Evolutionary conservation across 2,329 filamentous ascomycete genomes (phyloP).

Genomic region (Neopestalotiopsis clavispora): DNA sequence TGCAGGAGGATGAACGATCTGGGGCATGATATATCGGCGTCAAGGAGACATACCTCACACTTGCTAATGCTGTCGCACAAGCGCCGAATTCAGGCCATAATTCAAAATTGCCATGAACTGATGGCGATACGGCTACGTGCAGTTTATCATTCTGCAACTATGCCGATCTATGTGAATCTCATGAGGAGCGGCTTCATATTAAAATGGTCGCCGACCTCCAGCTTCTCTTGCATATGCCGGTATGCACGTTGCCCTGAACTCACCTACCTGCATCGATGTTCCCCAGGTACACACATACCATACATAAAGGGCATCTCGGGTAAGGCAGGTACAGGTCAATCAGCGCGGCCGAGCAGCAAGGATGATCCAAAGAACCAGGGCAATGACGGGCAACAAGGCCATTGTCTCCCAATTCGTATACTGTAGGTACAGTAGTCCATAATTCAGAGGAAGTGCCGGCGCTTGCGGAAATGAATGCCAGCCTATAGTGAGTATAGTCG

Average conservation of each 20-base stretch:
- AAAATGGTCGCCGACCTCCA: slow-evolving; percentile 11
- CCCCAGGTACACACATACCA: slow-evolving; percentile 5
- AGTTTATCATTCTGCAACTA: slow-evolving; percentile 1
- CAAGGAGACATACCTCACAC: slow-evolving; percentile 17
- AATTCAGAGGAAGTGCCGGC: not conserved
- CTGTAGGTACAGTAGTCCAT: too few relatives aligned
- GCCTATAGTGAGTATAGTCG: too few relatives aligned
- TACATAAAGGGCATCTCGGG: slow-evolving; percentile 4
- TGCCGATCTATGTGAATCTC: slow-evolving; percentile 1
- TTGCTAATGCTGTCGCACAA: slow-evolving; percentile 21
- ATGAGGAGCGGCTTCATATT: not conserved
- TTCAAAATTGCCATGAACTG: not conserved
- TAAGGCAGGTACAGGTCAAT: slow-evolving; percentile 9
- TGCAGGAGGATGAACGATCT: slow-evolving; percentile 28
- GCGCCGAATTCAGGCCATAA: not conserved
- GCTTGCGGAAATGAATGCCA: not conserved
- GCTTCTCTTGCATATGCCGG: slow-evolving; percentile 4
- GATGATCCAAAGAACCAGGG: not conserved
- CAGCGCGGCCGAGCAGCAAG: not conserved
- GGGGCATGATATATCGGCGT: slow-evolving; percentile 26
- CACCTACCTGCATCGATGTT: slow-evolving; percentile 1
- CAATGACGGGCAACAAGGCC: not conserved
- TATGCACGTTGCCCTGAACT: not conserved
- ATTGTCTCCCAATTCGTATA: not conserved
- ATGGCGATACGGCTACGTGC: slow-evolving; percentile 9